Evolutionary conservation across 2,329 filamentous ascomycete species (phyloP).

Genomic region (Rhinocladiella mackenziei): DNA sequence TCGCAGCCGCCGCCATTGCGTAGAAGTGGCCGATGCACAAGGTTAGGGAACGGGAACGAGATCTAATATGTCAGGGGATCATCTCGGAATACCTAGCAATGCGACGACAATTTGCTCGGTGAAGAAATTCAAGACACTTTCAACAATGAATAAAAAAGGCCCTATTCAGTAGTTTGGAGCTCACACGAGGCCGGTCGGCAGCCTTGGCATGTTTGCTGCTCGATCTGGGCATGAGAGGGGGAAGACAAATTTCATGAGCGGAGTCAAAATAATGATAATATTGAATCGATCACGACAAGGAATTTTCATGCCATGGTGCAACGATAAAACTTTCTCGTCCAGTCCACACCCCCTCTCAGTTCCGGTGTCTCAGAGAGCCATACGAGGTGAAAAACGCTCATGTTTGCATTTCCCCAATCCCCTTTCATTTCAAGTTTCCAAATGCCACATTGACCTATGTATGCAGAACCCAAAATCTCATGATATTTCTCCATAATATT

Average conservation of each 20-base stretch:
- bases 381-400: too few relatives aligned
- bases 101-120: neutral
- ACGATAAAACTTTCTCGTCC: too few relatives aligned
- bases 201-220: neutral
- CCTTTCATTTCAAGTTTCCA: too few relatives aligned
- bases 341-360: too few relatives aligned
- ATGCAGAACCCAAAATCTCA: conserved; percentile 7
- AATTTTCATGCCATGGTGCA: too few relatives aligned
- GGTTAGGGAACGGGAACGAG: neutral
- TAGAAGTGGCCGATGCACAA: too few relatives aligned
- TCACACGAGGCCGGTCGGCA: neutral
- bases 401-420: too few relatives aligned
- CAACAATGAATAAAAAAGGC: neutral
- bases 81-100: neutral
- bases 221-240: too few relatives aligned
- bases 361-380: too few relatives aligned
- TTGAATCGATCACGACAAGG: too few relatives aligned
- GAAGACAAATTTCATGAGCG: too few relatives aligned
- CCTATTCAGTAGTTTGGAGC: neutral
- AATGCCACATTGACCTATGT: conserved; percentile 7
- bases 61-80: neutral
- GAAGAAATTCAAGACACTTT: neutral
- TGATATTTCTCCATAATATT: conserved; percentile 7
- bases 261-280: too few relatives aligned
- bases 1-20: conserved; percentile 25